Conservation (phyloP, 2,329 filamentous ascomycete species). For the Cylindrodendrum hubeiense region DNA sequence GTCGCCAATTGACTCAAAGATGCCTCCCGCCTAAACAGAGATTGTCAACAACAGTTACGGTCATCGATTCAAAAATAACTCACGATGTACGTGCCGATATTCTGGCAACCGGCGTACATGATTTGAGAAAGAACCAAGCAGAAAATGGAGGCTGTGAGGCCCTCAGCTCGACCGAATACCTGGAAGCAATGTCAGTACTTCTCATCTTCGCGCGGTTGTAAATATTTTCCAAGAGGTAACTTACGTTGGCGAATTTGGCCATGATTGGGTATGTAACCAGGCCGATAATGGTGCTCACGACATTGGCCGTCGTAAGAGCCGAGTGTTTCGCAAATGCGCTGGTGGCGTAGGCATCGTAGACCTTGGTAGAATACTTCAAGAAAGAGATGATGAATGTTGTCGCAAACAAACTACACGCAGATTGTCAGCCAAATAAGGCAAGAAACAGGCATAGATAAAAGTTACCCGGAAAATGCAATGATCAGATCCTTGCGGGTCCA, state of each 20-base stretch:
- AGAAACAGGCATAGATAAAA: not conserved
- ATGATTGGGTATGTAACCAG: slow-evolving; percentile 70
- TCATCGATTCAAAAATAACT: not conserved
- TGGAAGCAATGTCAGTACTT: slow-evolving; percentile 9
- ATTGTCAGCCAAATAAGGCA: not conserved
- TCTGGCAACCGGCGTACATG: slow-evolving; percentile 68
- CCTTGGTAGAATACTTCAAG: slow-evolving; percentile 47
- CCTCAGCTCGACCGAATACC: slow-evolving; percentile 69
- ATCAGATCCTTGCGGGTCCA: slow-evolving; percentile 43
- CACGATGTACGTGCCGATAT: slow-evolving; percentile 65
- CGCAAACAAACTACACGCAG: slow-evolving; percentile 40
- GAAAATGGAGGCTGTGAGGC: slow-evolving; percentile 55
- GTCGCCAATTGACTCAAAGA: slow-evolving; percentile 32
- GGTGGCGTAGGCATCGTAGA: slow-evolving; percentile 50
- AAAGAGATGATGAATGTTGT: slow-evolving; percentile 49
- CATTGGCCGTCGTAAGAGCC: slow-evolving; percentile 60
- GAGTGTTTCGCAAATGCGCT: slow-evolving; percentile 61
- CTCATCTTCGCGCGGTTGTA: not conserved
- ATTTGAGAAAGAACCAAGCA: slow-evolving; percentile 59
- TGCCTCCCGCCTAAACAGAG: slow-evolving; percentile 49
- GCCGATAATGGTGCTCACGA: slow-evolving; percentile 60
- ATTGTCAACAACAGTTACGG: not conserved
- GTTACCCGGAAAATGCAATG: slow-evolving; percentile 40
- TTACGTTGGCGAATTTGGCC: slow-evolving; percentile 67
- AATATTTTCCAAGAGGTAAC: not conserved